phyloP scores from a whole-genome alignment of 1,284 basidiomycete species.

The Chalciporus sp. region DNA sequence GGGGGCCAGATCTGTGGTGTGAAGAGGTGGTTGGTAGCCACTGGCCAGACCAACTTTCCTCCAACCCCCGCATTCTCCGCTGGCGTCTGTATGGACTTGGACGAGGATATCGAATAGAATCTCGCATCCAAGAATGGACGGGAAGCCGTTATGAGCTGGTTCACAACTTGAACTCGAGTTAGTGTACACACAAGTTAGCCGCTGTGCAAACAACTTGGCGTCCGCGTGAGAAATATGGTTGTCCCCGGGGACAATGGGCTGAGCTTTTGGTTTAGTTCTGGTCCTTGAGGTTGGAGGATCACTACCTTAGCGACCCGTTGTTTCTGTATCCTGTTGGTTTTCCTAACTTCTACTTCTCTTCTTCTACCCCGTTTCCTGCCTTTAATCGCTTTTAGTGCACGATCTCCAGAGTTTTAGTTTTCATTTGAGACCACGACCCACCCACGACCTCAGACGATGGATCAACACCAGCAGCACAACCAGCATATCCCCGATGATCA shows the following conservation, averaged over 20 bases:
- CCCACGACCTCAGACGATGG: slow-evolving; percentile 40
- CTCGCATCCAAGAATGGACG: background rate
- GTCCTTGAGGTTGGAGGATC: slow-evolving; percentile 33
- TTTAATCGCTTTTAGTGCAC: slow-evolving; percentile 33
- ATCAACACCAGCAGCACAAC: slow-evolving; percentile 41
- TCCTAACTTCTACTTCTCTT: slow-evolving; percentile 26
- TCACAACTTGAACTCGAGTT: background rate
- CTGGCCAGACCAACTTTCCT: too few relatives aligned
- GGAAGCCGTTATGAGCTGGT: background rate
- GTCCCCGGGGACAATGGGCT: slow-evolving; percentile 11
- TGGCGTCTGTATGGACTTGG: slow-evolving; percentile 6
- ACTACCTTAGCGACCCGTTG: slow-evolving; percentile 26
- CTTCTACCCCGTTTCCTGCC: slow-evolving; percentile 30
- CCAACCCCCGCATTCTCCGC: too few relatives aligned
- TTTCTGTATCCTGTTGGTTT: slow-evolving; percentile 21
- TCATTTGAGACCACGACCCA: slow-evolving; percentile 40
- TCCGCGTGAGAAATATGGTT: slow-evolving; percentile 28
- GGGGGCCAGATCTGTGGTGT: slow-evolving; percentile 14
- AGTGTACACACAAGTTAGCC: slow-evolving; percentile 5
- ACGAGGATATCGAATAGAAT: background rate
- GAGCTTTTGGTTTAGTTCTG: slow-evolving; percentile 24
- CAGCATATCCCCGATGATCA: slow-evolving; percentile 46
- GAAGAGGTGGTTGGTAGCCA: background rate
- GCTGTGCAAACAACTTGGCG: slow-evolving; percentile 6
- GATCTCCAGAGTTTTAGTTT: slow-evolving; percentile 30